Evolutionary conservation across 768 basidiomycete species (phyloP).

Genomic region (Agaricus subrufescens): DNA sequence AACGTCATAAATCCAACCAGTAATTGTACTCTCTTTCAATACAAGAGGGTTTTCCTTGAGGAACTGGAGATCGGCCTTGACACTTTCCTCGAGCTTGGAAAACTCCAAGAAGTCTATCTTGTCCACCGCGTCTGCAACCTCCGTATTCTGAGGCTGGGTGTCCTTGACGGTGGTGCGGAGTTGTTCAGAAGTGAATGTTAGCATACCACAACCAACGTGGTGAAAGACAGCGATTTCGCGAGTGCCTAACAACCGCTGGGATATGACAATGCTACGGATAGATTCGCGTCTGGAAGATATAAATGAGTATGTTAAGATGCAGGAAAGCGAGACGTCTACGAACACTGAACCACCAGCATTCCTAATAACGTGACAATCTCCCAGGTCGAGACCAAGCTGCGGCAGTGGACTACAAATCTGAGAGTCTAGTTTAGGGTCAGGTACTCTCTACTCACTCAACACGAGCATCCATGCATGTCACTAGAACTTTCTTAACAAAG

Average conservation of each 20-base stretch:
- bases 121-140: slow-evolving; percentile 27
- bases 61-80: slow-evolving; percentile 54
- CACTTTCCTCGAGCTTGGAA: slow-evolving; percentile 42
- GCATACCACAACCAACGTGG: slow-evolving; percentile 74
- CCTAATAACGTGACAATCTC: slow-evolving; percentile 69
- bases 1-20: slow-evolving; percentile 68
- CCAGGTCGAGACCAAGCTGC: slow-evolving; percentile 57
- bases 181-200: slow-evolving; percentile 49
- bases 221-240: slow-evolving; percentile 64
- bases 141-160: slow-evolving; percentile 29
- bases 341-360: slow-evolving; percentile 70
- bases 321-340: slow-evolving; percentile 17
- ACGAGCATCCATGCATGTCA: slow-evolving; percentile 75
- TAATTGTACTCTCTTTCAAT: slow-evolving; percentile 46
- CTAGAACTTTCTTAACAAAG: slow-evolving; percentile 19
- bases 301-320: background rate
- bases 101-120: slow-evolving; percentile 56
- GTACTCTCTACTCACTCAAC: slow-evolving; percentile 42
- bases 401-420: slow-evolving; percentile 40
- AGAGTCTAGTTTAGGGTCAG: background rate
- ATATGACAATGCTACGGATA: slow-evolving; percentile 62
- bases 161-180: slow-evolving; percentile 48
- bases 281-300: slow-evolving; percentile 47
- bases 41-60: slow-evolving; percentile 54
- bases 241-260: slow-evolving; percentile 69